Evolutionary conservation across 2,329 filamentous ascomycete species (phyloP).

Genomic region (Ophiostoma novo-ulmi): DNA sequence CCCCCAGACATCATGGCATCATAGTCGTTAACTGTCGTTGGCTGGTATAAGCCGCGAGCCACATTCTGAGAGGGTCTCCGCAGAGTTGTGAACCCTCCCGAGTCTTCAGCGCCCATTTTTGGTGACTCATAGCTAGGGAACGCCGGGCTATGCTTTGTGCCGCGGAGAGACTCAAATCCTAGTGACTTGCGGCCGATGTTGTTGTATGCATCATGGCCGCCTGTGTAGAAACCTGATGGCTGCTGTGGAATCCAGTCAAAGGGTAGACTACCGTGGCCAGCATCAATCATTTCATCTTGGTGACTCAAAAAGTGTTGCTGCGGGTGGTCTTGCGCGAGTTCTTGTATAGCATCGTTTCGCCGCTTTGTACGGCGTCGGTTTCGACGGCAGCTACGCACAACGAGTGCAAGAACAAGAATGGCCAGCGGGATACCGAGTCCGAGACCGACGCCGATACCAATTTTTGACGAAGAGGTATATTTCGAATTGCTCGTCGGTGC

Average conservation of each 20-base stretch:
- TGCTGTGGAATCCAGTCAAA: constrained; percentile 33
- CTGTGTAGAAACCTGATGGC: constrained; percentile 42
- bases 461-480: constrained; percentile 36
- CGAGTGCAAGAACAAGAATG: constrained; percentile 41
- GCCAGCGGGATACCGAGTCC: constrained; percentile 57
- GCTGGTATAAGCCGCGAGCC: constrained; percentile 38
- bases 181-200: constrained; percentile 34
- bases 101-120: constrained; percentile 10
- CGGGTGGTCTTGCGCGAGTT: constrained; percentile 46
- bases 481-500: constrained; percentile 23
- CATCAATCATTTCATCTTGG: constrained; percentile 46
- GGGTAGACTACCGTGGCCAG: constrained; percentile 33
- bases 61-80: constrained; percentile 32
- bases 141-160: constrained; percentile 28
- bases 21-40: constrained; percentile 32
- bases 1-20: constrained; percentile 30
- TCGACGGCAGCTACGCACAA: constrained; percentile 41
- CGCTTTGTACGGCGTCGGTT: constrained; percentile 35
- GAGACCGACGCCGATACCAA: constrained; percentile 60
- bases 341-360: constrained; percentile 45
- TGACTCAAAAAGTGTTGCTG: constrained; percentile 42
- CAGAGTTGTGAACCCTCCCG: constrained; percentile 22
- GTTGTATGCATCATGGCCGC: constrained; percentile 40
- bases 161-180: constrained; percentile 49
- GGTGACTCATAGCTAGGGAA: constrained; percentile 23